Base-by-base conservation (phyloP, 805 yeast species). In the Nakazawaea wyomingensis region DNA sequence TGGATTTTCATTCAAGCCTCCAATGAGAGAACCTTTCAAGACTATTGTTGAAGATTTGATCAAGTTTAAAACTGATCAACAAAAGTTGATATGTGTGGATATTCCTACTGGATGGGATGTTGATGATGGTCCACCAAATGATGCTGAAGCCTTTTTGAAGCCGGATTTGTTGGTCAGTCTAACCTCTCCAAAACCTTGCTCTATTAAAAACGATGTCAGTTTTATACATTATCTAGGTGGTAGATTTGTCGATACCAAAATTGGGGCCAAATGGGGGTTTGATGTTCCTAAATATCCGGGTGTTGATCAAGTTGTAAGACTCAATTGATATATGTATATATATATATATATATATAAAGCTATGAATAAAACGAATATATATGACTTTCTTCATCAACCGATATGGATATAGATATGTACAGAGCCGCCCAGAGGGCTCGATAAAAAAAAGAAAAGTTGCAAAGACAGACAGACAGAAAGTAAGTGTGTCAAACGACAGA, bases 81-180 rank as follows among this genome's bases (percentile, higher is more conserved):
- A 24, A 11, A 24, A 24, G 27, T 75, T 89, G 2, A 74, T 86
- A 0, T 77, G 95, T 0, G 85, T 93, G 2, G 99, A 93, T 60
- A 78, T 91, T 37, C 99, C 99, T 0, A 85, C 96, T 2, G 96
- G 97, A 0, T 93, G 99, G 99, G 91, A 90, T 56, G 98, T 93
- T 9, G 95, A 93, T 55, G 55, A 72, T 6, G 99, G 99, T 0
- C 95, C 93, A 24, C 27, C 27, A 24, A 8, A 9, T 0, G 61
- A 66, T 0, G 54, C 60, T 2, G 61, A 65, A 9, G 63, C 59
- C 0, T 55, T 67, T 14, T 73, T 85, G 44, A 67, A 67, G 20
- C 95, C 97, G 0, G 61, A 72, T 5, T 78, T 80, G 50, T 67
- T 93, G 37, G 80, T 93, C 8, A 84, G 95, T 39, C 66, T 93